These are phyloP conservation scores for Scutellaria barbata DNA, from an alignment of 257 asterid species.

Conservation along the genomic window DNA sequence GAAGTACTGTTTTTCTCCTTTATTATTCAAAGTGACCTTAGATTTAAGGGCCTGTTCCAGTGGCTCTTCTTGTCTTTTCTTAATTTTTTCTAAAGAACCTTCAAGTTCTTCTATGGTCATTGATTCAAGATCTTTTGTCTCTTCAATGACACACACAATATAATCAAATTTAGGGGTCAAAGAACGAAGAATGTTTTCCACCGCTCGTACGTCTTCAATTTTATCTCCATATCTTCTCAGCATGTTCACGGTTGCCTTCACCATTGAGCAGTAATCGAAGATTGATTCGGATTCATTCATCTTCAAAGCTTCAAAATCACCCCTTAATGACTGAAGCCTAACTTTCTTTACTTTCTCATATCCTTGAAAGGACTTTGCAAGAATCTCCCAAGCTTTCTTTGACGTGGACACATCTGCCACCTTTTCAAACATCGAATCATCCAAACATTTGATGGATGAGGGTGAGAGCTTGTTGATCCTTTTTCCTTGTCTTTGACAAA, in stretches of 20 bases:
- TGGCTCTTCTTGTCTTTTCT: no score
- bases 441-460: slow-evolving; percentile 19
- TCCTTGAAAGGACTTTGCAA: neutral
- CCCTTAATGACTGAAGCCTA: neutral
- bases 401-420: neutral
- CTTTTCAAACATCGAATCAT: neutral
- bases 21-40: neutral
- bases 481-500: no score
- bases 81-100: no score
- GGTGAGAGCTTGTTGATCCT: neutral
- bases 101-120: neutral
- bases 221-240: neutral
- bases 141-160: neutral
- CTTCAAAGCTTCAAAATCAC: neutral
- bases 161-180: neutral
- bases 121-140: neutral
- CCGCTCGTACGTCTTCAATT: no score
- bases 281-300: neutral
- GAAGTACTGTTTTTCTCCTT: neutral
- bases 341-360: neutral
- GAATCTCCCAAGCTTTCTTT: no score
- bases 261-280: neutral
- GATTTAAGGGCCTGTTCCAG: neutral
- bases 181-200: neutral
- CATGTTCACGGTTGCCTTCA: neutral